Percentiles rank a stretch among this genome's conserved stretches.
Conservation (phyloP, 192 early-diverging fungal genomes). For the Coemansia sp. region DNA sequence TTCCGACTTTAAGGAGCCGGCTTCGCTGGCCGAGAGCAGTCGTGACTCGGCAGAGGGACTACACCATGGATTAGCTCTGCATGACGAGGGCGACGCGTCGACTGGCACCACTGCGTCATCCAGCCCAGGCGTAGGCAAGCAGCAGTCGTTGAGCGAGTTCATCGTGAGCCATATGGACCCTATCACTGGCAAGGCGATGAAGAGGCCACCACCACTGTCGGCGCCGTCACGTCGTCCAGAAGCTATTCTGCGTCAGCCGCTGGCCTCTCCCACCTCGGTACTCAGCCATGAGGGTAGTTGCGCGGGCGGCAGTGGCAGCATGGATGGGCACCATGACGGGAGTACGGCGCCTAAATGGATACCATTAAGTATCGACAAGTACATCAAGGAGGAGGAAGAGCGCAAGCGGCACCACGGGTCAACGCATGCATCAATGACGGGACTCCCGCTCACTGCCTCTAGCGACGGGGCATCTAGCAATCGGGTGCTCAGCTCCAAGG, state of each 20-base stretch:
- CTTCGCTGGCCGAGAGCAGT: neutral
- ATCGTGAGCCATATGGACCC: constrained; percentile 37
- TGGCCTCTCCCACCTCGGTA: neutral
- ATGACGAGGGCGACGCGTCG: constrained; percentile 20
- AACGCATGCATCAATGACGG: neutral
- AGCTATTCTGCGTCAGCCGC: neutral
- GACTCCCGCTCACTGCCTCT: constrained; percentile 9
- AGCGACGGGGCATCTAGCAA: constrained; percentile 7
- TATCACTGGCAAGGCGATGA: constrained; percentile 8
- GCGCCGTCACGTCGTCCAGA: neutral
- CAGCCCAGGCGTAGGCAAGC: constrained; percentile 23
- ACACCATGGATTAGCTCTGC: neutral
- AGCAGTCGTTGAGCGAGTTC: constrained; percentile 54
- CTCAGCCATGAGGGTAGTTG: neutral
- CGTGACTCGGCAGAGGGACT: neutral
- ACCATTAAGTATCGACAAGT: constrained; percentile 53
- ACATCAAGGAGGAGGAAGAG: constrained; percentile 50
- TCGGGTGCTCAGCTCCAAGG: constrained; percentile 30
- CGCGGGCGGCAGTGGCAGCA: neutral
- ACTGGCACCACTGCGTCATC: constrained; percentile 14
- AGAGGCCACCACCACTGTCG: constrained; percentile 9
- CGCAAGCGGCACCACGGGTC: constrained; percentile 21
- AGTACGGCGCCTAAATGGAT: constrained; percentile 39
- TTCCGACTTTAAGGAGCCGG: constrained; percentile 9
- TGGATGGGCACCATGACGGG: neutral